Percentiles rank a stretch among this genome's conserved stretches.
These are phyloP conservation scores for Zostera marina DNA, from an alignment of 116 monocot species.

Conservation along the genomic window DNA sequence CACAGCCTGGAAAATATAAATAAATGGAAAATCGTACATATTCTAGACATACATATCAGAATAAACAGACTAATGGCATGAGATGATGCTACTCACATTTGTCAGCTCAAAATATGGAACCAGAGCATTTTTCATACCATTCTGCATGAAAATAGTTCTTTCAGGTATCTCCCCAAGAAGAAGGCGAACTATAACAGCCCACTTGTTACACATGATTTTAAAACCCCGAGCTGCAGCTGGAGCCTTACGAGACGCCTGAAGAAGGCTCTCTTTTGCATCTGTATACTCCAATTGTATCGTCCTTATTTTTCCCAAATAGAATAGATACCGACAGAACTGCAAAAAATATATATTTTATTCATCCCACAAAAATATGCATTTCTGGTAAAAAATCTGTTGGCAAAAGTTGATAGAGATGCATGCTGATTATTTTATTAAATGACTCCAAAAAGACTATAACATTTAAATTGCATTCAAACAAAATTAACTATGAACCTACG, in stretches of 20 bases:
- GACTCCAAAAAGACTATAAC: too few species aligned
- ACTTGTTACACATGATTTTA: conserved; percentile 83
- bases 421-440: too few species aligned
- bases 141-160: conserved; percentile 92
- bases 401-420: too few species aligned
- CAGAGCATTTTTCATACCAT: conserved; percentile 85
- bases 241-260: conserved; percentile 90
- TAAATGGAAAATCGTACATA: conserved; percentile 12
- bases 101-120: conserved; percentile 90
- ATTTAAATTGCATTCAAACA: background rate
- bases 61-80: background rate
- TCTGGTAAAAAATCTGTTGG: background rate
- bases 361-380: background rate
- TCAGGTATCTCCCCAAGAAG: conserved; percentile 94
- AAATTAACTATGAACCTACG: background rate
- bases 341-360: background rate
- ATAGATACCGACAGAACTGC: conserved; percentile 77
- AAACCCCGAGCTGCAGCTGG: conserved; percentile 72
- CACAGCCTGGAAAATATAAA: conserved; percentile 39
- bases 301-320: conserved; percentile 84
- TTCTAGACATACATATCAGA: background rate
- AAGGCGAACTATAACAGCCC: conserved; percentile 78
- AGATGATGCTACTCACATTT: conserved; percentile 30
- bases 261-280: conserved; percentile 79
- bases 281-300: conserved; percentile 95